These are phyloP conservation scores for Eragrostis curvula DNA, from an alignment of 176 grass and related monocot genomes.

Conservation along the genomic window DNA sequence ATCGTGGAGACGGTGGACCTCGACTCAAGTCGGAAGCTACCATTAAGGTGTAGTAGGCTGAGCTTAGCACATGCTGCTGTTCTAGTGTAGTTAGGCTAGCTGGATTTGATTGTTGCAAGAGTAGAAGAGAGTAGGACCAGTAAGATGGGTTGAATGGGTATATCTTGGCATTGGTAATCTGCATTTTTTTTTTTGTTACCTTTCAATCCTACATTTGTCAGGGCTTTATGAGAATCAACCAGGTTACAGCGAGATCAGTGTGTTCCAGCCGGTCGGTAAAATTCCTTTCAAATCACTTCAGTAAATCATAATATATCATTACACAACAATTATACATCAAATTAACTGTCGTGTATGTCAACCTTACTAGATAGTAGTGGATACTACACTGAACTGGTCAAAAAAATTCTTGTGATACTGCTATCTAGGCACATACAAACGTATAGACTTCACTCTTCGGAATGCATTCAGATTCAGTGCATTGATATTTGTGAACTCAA, in stretches of 20 bases:
- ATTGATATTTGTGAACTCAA: background rate
- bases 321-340: background rate
- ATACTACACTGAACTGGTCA: background rate
- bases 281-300: background rate
- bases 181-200: no score
- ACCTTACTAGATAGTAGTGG: background rate
- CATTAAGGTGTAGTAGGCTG: background rate
- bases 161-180: background rate
- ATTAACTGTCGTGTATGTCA: background rate
- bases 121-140: background rate
- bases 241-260: background rate
- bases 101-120: conserved; percentile 6
- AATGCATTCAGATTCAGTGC: background rate
- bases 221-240: no score
- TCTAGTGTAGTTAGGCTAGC: background rate
- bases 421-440: background rate
- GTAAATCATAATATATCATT: background rate
- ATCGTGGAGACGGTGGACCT: conserved; percentile 46
- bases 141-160: background rate
- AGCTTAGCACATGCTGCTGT: background rate
- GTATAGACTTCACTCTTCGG: background rate
- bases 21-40: conserved; percentile 28
- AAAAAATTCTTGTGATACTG: no score
- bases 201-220: no score
- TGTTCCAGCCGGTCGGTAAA: background rate